Percentiles rank a stretch among this genome's conserved stretches.
Evolutionary conservation across 2,329 filamentous ascomycete species (phyloP).

Genomic region (Neofusicoccum laricinum): DNA sequence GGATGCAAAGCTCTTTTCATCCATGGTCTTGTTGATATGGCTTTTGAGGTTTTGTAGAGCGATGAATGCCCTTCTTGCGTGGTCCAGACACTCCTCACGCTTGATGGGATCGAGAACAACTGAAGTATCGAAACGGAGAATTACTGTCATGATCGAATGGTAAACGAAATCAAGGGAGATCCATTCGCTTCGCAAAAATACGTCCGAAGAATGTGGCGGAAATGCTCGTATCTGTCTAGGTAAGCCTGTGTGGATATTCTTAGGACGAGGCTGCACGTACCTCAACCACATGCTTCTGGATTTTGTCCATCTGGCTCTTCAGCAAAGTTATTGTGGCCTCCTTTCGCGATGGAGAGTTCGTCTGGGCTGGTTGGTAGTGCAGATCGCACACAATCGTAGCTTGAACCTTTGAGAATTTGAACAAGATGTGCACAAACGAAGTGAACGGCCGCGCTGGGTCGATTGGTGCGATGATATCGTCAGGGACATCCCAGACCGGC

Average conservation of each 20-base stretch:
- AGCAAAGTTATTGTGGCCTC: slow-evolving; percentile 19
- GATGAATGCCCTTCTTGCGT: slow-evolving; percentile 31
- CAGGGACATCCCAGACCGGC: slow-evolving; percentile 26
- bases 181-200: slow-evolving; percentile 29
- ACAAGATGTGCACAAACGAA: slow-evolving; percentile 25
- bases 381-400: slow-evolving; percentile 24
- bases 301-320: slow-evolving; percentile 23
- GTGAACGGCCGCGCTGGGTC: slow-evolving; percentile 25
- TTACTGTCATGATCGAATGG: slow-evolving; percentile 30
- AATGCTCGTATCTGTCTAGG: slow-evolving; percentile 23
- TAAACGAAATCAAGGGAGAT: slow-evolving; percentile 33
- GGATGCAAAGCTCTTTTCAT: slow-evolving; percentile 30
- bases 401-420: slow-evolving; percentile 30
- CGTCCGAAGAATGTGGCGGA: slow-evolving; percentile 16
- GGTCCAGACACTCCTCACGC: slow-evolving; percentile 30
- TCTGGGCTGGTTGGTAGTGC: slow-evolving; percentile 18
- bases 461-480: slow-evolving; percentile 25
- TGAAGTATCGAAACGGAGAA: slow-evolving; percentile 30
- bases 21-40: slow-evolving; percentile 26
- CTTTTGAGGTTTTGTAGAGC: slow-evolving; percentile 26
- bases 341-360: slow-evolving; percentile 23
- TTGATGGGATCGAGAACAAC: slow-evolving; percentile 28
- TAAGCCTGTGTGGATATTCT: slow-evolving; percentile 16
- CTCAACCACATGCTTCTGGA: slow-evolving; percentile 25
- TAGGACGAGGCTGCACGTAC: slow-evolving; percentile 15